Base-by-base conservation (phyloP, 257 asterid species). In the Linderniella brevidens region DNA sequence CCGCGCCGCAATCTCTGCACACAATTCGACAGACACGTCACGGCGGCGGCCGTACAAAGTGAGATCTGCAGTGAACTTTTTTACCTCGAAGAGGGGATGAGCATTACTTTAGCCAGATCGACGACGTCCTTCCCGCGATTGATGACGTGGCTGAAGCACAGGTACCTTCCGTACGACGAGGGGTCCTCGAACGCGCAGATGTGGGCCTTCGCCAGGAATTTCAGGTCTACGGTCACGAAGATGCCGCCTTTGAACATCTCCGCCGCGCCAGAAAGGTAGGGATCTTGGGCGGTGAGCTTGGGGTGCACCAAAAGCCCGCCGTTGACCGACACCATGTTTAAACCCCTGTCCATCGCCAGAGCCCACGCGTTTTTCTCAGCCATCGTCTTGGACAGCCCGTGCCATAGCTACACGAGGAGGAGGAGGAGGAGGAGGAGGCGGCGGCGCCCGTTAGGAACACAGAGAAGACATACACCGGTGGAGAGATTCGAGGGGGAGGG, bases 351-450 rank as follows among this genome's bases (percentile, higher is more conserved):
- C 96, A 85, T 90, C 4, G 96, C 99, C 63, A 90, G 51, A 2
- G 96, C 94, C 92, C 96, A 81, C 0, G 94, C 96, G 11, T 88
- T 73, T 65, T 75, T 90, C 74, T 90, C 96, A 0, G 96, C 93
- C 35, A 75, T 37, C 0, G 99, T 85, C 64, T 90, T 90, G 0
- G 94, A 75, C 41, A 85, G 48, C 6, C 83, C 94, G 46, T 85
- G 86, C 99, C 99, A 90, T 46, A 90, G 66, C 96, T 88, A 66
- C 50, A 13, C 11, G 6, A 6, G 32, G 32, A 3, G 4, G 32
- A 25, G 32, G n/a, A n/a, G n/a, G n/a, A n/a, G n/a, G n/a, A 25
- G 3, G 32, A 3, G 4, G 32, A 3, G 4, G 32, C 32, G 4
- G 49, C 5, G 8, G 14, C 42, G 0, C 44, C 4, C 17, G 4